phyloP scores from a whole-genome alignment of 2,329 filamentous ascomycete genomes.

The Arachnomyces sp. region DNA sequence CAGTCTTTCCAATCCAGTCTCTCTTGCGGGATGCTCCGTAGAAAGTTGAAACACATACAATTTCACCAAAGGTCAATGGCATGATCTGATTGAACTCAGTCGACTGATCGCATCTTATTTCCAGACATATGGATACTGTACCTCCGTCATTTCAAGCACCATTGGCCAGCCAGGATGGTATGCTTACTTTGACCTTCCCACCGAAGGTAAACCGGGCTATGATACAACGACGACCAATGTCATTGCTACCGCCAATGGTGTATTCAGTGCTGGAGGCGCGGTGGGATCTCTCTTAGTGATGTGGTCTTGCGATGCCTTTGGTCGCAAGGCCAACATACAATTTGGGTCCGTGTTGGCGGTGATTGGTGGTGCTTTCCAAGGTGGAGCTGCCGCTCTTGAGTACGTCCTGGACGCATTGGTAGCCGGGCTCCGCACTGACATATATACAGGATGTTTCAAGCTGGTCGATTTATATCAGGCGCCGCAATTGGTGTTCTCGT shows the following conservation, averaged over 20 bases:
- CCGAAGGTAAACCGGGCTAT: conserved; percentile 37
- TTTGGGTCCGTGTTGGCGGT: conserved; percentile 37
- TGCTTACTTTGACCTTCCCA: conserved; percentile 40
- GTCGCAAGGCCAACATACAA: conserved; percentile 40
- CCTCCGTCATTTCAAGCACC: conserved; percentile 44
- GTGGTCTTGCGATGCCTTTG: conserved; percentile 41
- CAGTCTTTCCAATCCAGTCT: neutral
- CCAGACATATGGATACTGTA: conserved; percentile 45
- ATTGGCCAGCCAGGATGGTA: conserved; percentile 49
- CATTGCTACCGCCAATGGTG: conserved; percentile 43
- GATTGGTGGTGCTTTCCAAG: conserved; percentile 41
- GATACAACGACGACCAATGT: conserved; percentile 38
- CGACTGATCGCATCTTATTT: neutral
- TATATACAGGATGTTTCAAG: conserved; percentile 35
- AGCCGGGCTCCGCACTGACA: neutral
- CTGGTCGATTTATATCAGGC: conserved; percentile 36
- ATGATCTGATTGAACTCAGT: conserved; percentile 1
- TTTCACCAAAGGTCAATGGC: too few relatives aligned
- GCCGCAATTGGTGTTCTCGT: conserved; percentile 36
- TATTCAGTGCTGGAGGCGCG: conserved; percentile 43
- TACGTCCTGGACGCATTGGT: conserved; percentile 15
- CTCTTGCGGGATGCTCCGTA: too few relatives aligned
- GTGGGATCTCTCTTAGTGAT: conserved; percentile 42
- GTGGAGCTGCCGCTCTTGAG: conserved; percentile 37
- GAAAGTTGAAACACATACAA: too few relatives aligned